These are phyloP conservation scores for Botryobasidium botryosum DNA, from an alignment of 768 basidiomycete species.

Conservation along the genomic window DNA sequence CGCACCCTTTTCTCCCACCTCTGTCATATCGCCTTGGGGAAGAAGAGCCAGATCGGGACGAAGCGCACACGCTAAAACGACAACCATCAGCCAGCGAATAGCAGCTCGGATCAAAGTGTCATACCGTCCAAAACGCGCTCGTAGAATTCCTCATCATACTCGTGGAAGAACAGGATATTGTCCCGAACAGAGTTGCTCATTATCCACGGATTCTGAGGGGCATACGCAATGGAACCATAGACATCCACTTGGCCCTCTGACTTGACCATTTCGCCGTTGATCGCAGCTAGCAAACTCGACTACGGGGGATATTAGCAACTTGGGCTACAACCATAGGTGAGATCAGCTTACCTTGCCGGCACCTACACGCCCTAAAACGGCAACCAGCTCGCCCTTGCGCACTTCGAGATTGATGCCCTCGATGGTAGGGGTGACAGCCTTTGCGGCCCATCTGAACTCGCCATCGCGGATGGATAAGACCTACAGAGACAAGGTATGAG, in stretches of 20 bases:
- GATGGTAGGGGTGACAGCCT: conserved; percentile 37
- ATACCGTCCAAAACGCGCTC: conserved; percentile 63
- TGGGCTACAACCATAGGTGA: conserved; percentile 10
- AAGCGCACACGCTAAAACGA: conserved; percentile 60
- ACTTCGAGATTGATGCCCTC: conserved; percentile 61
- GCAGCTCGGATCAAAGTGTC: conserved; percentile 7
- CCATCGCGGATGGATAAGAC: conserved; percentile 43
- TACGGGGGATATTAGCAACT: conserved; percentile 15
- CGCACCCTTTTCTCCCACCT: conserved; percentile 71
- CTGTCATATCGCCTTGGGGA: conserved; percentile 65
- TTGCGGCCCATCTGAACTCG: conserved; percentile 67
- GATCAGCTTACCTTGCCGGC: conserved; percentile 54
- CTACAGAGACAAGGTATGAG: too few relatives aligned
- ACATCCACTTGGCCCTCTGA: conserved; percentile 55
- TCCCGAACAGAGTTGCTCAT: conserved; percentile 73
- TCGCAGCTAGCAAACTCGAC: conserved; percentile 61
- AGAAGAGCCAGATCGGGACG: conserved; percentile 63
- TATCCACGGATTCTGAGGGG: conserved; percentile 80
- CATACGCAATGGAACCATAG: conserved; percentile 61
- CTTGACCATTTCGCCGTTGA: conserved; percentile 76
- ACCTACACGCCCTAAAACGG: conserved; percentile 77
- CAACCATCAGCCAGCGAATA: not conserved
- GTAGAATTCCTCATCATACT: conserved; percentile 75
- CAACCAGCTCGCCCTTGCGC: conserved; percentile 71
- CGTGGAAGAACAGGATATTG: conserved; percentile 84